These are phyloP conservation scores for Lanmaoa rubissima DNA, from an alignment of 768 basidiomycete genomes.

Conservation along the genomic window DNA sequence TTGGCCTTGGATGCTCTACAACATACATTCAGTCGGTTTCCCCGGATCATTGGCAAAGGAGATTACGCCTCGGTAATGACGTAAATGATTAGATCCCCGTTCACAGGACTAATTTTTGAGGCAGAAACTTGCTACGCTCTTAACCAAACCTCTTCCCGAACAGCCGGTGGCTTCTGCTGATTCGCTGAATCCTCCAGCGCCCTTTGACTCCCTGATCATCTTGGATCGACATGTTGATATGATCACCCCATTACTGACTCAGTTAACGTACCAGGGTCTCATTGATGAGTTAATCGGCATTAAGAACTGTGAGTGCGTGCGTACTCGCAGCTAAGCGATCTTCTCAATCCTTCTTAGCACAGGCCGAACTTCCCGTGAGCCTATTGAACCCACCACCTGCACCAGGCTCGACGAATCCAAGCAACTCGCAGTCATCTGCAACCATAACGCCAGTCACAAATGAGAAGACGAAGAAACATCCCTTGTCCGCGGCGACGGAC, in stretches of 20 bases:
- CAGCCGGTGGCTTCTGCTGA: slow-evolving; percentile 37
- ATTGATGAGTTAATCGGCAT: slow-evolving; percentile 91
- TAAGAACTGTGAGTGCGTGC: slow-evolving; percentile 71
- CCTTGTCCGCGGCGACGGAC: slow-evolving; percentile 75
- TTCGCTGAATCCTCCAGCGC: slow-evolving; percentile 48
- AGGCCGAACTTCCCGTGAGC: slow-evolving; percentile 77
- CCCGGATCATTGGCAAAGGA: slow-evolving; percentile 91
- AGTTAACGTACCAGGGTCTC: slow-evolving; percentile 95
- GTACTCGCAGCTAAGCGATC: not conserved
- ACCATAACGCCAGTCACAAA: slow-evolving; percentile 55
- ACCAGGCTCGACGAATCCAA: slow-evolving; percentile 37
- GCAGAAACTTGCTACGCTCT: slow-evolving; percentile 74
- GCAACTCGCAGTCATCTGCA: slow-evolving; percentile 42
- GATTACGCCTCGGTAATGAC: slow-evolving; percentile 71
- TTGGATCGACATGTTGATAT: slow-evolving; percentile 91
- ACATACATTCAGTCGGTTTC: slow-evolving; percentile 83
- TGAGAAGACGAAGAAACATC: slow-evolving; percentile 88
- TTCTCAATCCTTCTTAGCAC: slow-evolving; percentile 44
- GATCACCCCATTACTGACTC: slow-evolving; percentile 93
- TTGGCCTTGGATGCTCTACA: slow-evolving; percentile 84
- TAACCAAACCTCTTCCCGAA: slow-evolving; percentile 59
- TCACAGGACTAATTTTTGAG: slow-evolving; percentile 9
- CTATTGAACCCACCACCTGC: slow-evolving; percentile 58
- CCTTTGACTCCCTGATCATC: slow-evolving; percentile 83
- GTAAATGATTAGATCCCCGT: not conserved